Evolutionary conservation across 2,329 filamentous ascomycete species (phyloP), one percentile per base, ranked within the genome.

Genomic region (Aspergillus clavatus): DNA sequence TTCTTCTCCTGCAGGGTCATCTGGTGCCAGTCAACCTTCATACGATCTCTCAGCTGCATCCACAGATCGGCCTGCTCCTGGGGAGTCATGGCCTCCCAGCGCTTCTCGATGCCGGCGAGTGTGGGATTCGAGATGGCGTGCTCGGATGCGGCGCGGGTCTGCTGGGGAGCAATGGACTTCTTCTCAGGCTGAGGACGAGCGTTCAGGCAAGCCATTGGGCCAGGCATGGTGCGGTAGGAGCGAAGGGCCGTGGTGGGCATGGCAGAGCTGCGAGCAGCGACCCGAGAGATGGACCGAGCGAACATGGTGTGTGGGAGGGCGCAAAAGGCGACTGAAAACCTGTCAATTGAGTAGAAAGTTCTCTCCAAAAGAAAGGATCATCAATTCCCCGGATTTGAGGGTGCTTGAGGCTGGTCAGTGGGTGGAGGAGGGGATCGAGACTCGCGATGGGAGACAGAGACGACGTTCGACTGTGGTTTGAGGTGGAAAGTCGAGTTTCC

Each of bases 31-130:
- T 89, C 89, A 63, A 81, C 83, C 87, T 95, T 96, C 93, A 98
- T 98, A 68, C 93, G 86, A 77, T 98, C 93, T 73, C 93, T 83
- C 72, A 98, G 79, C 61, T 86, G 79, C 93, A 98, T 98, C 93
- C 93, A 98, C 63, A 98, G 79, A 69, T 98, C 93, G 59, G 93
- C 93, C 83, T 98, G 93, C 82, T 98, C 93, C 80, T 95, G 89
- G 55, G 93, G 89, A 48, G 91, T 90, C 87, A 97, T 90, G 54
- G 78, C 82, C 79, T 98, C 93, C 93, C 93, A 98, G 78, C 93
- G 82, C 85, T 95, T 96, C 84, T 98, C 93, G 68, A 98, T 97
- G 76, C 95, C 89, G 73, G 89, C 87, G 66, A 98, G 82, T 48
- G 89, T 96, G 60, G 94, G 93, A 79, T 96, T 97, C 67, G 90